Percentiles rank a stretch among this genome's conserved stretches.
Conservation (phyloP, 192 early-diverging fungal genomes). For the Umbelopsis isabellina region DNA sequence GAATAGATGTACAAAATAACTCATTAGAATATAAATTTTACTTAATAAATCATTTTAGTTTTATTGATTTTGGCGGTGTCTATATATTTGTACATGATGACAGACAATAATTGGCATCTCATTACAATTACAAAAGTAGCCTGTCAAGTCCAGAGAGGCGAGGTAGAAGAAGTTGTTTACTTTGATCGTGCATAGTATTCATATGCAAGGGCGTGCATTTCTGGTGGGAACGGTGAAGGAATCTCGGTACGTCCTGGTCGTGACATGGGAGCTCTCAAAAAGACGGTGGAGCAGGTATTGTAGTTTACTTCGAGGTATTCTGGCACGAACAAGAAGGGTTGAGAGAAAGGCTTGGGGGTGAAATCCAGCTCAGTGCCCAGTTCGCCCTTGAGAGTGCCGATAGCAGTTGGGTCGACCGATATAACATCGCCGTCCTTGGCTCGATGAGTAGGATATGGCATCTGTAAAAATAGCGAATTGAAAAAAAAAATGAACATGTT, state of each 20-base stretch:
- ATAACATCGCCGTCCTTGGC: slow-evolving; percentile 89
- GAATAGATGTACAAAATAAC: background rate
- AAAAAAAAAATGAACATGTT: background rate
- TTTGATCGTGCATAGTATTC: slow-evolving; percentile 83
- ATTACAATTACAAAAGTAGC: slow-evolving; percentile 23
- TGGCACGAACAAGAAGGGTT: slow-evolving; percentile 96
- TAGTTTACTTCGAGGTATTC: slow-evolving; percentile 98
- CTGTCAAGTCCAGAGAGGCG: background rate
- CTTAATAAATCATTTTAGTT: background rate
- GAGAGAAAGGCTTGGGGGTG: slow-evolving; percentile 72
- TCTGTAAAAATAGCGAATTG: slow-evolving; percentile 44
- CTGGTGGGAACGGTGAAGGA: slow-evolving; percentile 92
- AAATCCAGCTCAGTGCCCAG: slow-evolving; percentile 62
- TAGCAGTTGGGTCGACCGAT: slow-evolving; percentile 74
- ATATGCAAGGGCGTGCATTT: slow-evolving; percentile 87
- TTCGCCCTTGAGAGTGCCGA: slow-evolving; percentile 64
- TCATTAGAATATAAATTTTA: background rate
- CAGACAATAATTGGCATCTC: slow-evolving; percentile 17
- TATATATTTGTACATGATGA: slow-evolving; percentile 20
- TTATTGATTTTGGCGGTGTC: slow-evolving; percentile 19
- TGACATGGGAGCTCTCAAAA: slow-evolving; percentile 86
- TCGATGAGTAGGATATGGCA: slow-evolving; percentile 73
- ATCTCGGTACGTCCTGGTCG: slow-evolving; percentile 86
- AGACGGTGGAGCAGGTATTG: slow-evolving; percentile 87
- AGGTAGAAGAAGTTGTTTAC: slow-evolving; percentile 1